Evolutionary conservation across 306 rosid species (phyloP).

Genomic region (Benincasa hispida): DNA sequence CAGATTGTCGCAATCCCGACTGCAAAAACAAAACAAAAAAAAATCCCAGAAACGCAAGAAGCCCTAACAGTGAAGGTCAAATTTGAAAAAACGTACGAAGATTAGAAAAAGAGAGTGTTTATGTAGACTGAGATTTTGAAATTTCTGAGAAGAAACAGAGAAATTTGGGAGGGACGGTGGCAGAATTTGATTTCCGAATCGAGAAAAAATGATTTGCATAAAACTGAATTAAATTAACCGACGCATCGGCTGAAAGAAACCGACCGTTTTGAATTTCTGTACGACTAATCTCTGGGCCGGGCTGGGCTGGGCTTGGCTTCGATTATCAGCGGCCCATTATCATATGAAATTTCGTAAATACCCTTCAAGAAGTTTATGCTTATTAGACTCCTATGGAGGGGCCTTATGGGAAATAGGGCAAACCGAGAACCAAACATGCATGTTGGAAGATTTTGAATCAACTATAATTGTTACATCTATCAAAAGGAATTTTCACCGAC

Average conservation of each 20-base stretch:
- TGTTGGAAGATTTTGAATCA: too few relatives aligned
- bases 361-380: too few relatives aligned
- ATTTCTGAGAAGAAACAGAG: not conserved
- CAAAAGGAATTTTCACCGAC: too few relatives aligned
- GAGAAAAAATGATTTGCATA: not conserved
- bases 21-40: too few relatives aligned
- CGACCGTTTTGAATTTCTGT: not conserved
- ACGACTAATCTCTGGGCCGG: not conserved
- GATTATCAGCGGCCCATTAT: not conserved
- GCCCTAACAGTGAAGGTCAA: conserved; percentile 14
- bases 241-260: not conserved
- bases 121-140: not conserved
- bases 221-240: not conserved
- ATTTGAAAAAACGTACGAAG: not conserved
- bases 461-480: too few relatives aligned
- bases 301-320: not conserved
- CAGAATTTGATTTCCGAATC: not conserved
- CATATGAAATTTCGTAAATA: too few relatives aligned
- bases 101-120: not conserved
- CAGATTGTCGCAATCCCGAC: not conserved
- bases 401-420: too few relatives aligned
- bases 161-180: not conserved
- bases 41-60: not conserved
- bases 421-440: too few relatives aligned
- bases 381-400: too few relatives aligned